phyloP scores from a whole-genome alignment of 345 rosid genomes.

The Orychophragmus violaceus region DNA sequence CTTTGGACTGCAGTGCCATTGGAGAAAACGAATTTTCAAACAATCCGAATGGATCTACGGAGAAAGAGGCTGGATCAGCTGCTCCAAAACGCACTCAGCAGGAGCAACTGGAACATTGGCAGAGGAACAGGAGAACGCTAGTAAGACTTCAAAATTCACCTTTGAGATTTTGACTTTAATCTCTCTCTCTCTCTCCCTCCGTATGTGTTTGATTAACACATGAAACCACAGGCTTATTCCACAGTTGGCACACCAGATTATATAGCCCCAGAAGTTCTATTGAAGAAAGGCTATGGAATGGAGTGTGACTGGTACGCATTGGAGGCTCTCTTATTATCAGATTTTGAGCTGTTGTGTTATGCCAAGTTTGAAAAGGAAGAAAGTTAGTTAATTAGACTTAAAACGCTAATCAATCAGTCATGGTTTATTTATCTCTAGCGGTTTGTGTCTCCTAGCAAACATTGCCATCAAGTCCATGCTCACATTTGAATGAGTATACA shows the following conservation, averaged over 20 bases:
- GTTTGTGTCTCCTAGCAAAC: background rate
- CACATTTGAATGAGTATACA: background rate
- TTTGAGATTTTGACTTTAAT: background rate
- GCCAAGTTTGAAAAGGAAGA: background rate
- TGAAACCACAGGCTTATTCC: conserved; percentile 75
- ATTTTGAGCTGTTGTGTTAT: background rate
- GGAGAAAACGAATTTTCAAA: conserved; percentile 49
- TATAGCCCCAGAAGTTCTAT: conserved; percentile 90
- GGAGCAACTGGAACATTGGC: conserved; percentile 63
- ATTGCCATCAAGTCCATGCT: background rate
- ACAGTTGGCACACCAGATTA: conserved; percentile 98
- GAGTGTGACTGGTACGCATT: conserved; percentile 87
- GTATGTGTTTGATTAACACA: background rate
- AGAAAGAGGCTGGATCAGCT: conserved; percentile 36
- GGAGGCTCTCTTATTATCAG: background rate
- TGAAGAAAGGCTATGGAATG: conserved; percentile 97
- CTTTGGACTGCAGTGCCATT: conserved; percentile 53
- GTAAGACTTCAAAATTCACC: conserved; percentile 29
- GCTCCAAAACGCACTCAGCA: conserved; percentile 57
- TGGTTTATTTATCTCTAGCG: background rate
- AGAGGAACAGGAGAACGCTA: conserved; percentile 55
- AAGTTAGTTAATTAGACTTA: background rate
- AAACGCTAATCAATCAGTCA: too few species aligned
- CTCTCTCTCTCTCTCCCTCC: background rate
- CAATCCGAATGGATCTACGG: conserved; percentile 28